A percentile compares a stretch with the other conserved stretches of the same genome.
phyloP scores from a whole-genome alignment of 495 filamentous ascomycete species.

The Clohesyomyces aquaticus region DNA sequence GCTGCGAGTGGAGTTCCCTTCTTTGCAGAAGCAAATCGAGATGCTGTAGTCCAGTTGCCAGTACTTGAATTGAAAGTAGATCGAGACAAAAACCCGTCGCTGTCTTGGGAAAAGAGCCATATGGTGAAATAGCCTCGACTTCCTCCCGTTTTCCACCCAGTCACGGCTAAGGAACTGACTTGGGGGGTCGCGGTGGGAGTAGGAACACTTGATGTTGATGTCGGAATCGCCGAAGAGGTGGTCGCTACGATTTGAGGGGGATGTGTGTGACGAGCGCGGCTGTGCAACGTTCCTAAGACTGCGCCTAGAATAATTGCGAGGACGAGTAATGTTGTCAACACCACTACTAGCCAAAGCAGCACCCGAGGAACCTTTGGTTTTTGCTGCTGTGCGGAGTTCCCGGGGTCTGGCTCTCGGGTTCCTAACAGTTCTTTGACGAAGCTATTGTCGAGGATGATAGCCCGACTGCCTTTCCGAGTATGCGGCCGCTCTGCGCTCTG shows the following conservation, averaged over 20 bases:
- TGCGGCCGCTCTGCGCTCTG: slow-evolving; percentile 11
- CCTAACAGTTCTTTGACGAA: slow-evolving; percentile 12
- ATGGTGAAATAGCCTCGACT: slow-evolving; percentile 13
- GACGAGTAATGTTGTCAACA: background rate
- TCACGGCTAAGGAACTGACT: slow-evolving; percentile 17
- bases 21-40: slow-evolving; percentile 16
- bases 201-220: slow-evolving; percentile 9
- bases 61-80: slow-evolving; percentile 30
- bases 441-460: slow-evolving; percentile 12
- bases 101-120: slow-evolving; percentile 20
- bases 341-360: slow-evolving; percentile 15
- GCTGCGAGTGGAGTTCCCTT: slow-evolving; percentile 18
- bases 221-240: slow-evolving; percentile 12
- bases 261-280: background rate
- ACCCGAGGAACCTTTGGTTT: slow-evolving; percentile 4
- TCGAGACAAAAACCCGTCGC: slow-evolving; percentile 17
- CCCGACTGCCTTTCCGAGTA: slow-evolving; percentile 5
- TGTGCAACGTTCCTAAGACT: slow-evolving; percentile 22
- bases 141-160: slow-evolving; percentile 14
- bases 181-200: slow-evolving; percentile 5
- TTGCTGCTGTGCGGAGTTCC: background rate
- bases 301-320: slow-evolving; percentile 23
- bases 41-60: slow-evolving; percentile 27
- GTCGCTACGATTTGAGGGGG: slow-evolving; percentile 11
- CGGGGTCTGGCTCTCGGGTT: background rate